Conservation (phyloP, 148 eudicot genomes). For the Bassia scoparia region DNA sequence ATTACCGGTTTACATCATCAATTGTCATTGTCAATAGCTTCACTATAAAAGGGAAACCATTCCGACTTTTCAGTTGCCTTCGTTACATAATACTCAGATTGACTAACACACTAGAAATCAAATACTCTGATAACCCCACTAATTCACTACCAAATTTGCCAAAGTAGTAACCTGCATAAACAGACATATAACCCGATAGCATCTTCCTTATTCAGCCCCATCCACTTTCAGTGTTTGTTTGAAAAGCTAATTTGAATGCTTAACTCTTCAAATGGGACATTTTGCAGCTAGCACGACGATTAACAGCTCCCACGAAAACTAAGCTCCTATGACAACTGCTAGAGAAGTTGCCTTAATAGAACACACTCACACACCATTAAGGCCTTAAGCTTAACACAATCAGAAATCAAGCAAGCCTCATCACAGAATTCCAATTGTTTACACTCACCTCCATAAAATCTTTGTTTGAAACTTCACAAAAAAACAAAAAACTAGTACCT, state of each 20-base stretch:
- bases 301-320: neutral
- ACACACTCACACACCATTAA: neutral
- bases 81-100: neutral
- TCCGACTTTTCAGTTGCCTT: neutral
- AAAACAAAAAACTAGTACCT: neutral
- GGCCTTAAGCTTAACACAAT: neutral
- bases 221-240: too few relatives aligned
- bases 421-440: neutral
- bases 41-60: neutral
- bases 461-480: neutral
- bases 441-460: neutral
- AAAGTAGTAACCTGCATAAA: neutral
- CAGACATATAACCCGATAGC: neutral
- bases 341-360: too few relatives aligned
- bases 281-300: neutral
- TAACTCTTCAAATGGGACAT: neutral
- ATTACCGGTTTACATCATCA: too few relatives aligned
- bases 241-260: too few relatives aligned
- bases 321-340: neutral
- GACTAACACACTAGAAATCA: neutral
- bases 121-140: neutral
- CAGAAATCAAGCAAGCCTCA: neutral
- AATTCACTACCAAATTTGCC: slow-evolving; percentile 4
- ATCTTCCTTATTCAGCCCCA: neutral
- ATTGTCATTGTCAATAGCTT: neutral